These are phyloP conservation scores for Curvularia lunata DNA, from an alignment of 2,329 filamentous ascomycete genomes.

Conservation along the genomic window DNA sequence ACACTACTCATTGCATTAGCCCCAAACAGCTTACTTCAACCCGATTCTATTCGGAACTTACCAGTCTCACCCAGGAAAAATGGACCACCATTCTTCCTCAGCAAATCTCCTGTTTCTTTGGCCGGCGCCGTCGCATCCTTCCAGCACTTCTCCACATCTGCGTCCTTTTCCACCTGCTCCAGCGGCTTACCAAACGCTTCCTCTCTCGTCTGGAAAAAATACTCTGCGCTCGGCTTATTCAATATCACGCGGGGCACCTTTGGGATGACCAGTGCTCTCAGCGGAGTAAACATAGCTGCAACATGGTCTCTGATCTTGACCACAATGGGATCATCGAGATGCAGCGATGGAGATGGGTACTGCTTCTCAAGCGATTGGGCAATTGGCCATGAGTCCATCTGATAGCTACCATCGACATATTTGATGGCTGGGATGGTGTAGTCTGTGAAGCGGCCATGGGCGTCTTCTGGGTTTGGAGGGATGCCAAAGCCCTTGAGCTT, in stretches of 20 bases:
- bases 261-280: constrained; percentile 46
- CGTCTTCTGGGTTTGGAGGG: constrained; percentile 53
- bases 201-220: constrained; percentile 63
- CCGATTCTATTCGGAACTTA: constrained; percentile 18
- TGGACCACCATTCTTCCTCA: constrained; percentile 65
- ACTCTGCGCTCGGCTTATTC: constrained; percentile 57
- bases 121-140: constrained; percentile 50
- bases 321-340: constrained; percentile 62
- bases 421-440: constrained; percentile 65
- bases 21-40: background rate
- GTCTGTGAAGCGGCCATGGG: constrained; percentile 41
- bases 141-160: constrained; percentile 61
- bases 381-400: constrained; percentile 71
- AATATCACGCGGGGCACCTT: constrained; percentile 60
- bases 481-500: constrained; percentile 56
- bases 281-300: constrained; percentile 22
- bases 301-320: constrained; percentile 55
- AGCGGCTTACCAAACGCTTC: constrained; percentile 60
- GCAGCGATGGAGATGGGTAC: constrained; percentile 64
- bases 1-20: constrained; percentile 31
- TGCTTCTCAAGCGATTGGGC: constrained; percentile 63
- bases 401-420: constrained; percentile 62
- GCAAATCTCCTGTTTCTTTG: constrained; percentile 49
- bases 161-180: constrained; percentile 55
- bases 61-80: constrained; percentile 65